Evolutionary conservation across 1,139 yeast species (phyloP), one percentile per base, ranked within the genome.

Genomic region (Lodderomyces pseudojiufengensis): DNA sequence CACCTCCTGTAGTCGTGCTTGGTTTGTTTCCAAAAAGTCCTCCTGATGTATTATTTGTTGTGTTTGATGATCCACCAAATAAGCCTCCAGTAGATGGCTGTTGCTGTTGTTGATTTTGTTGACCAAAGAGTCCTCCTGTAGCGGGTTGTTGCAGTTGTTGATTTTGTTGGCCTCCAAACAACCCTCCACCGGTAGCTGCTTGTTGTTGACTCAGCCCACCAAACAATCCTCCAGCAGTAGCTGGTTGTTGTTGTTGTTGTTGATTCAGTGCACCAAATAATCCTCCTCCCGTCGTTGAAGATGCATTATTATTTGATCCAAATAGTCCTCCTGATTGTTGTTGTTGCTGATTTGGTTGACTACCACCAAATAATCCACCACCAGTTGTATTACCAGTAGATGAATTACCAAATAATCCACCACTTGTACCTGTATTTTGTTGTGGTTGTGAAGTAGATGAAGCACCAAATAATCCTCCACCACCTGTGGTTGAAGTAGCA

Each of bases 91-190:
- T 23, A 18, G 12, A 25, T 10, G 13, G 32, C n/a, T 22, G 24
- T 29, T 22, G 23, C 23, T 28, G 31, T 22, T 22, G 25, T 3
- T 35, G 25, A 18, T 30, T 32, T 15, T 34, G 24, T 33, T 41
- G 44, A 18, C 56, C 59, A 44, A 52, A 50, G 25, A 52, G 33
- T 14, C 57, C 55, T 12, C 65, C 59, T n/a, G 43, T 31, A 13
- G 47, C 54, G 10, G 53, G 41, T 34, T 29, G 36, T 38, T 33
- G 33, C 29, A 13, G 38, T 36, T 27, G 35, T 45, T 42, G 42
- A 13, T 41, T 41, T 49, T 42, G 39, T 28, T 38, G 34, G 14
- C 46, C n/a, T n/a, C n/a, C 46, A 37, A 46, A 40, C 21, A 37
- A 27, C 11, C 40, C 40, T 14, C 43, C 40, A 29, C 43, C 40